A percentile compares a stretch with the other conserved stretches of the same genome.
Evolutionary conservation across 1,284 basidiomycete species (phyloP).

Genomic region (Trametes sp.): DNA sequence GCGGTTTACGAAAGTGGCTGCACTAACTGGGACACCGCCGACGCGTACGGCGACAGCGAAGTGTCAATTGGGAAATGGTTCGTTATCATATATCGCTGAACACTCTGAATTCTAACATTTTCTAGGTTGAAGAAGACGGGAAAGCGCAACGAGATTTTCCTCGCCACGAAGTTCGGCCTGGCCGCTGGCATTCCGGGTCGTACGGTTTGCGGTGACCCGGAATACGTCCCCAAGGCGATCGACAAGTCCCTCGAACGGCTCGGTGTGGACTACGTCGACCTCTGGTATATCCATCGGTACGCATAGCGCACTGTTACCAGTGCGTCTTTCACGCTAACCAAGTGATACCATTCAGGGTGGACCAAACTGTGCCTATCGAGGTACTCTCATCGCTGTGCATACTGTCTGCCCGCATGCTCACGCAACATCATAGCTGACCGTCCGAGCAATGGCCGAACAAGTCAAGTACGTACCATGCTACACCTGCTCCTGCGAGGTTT

Average conservation of each 20-base stretch:
- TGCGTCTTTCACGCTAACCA: too few species aligned
- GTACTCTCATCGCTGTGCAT: background rate
- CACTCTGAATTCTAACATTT: background rate
- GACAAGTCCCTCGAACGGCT: conserved; percentile 47
- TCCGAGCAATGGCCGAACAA: conserved; percentile 44
- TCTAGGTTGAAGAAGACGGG: conserved; percentile 48
- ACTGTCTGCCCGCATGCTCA: background rate
- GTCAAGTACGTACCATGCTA: conserved; percentile 42
- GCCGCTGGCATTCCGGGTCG: conserved; percentile 3
- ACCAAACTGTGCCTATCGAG: conserved; percentile 43
- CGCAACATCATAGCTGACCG: conserved; percentile 24
- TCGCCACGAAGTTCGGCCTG: conserved; percentile 54
- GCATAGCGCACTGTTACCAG: background rate
- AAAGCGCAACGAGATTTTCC: conserved; percentile 52
- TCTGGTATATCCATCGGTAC: conserved; percentile 48
- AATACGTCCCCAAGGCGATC: conserved; percentile 38
- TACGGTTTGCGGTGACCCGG: conserved; percentile 34
- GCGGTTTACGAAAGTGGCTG: conserved; percentile 34
- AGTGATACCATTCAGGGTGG: conserved; percentile 26
- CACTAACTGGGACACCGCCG: conserved; percentile 43
- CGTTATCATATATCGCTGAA: background rate
- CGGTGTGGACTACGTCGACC: conserved; percentile 46
- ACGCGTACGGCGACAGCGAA: conserved; percentile 40
- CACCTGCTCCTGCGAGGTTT: background rate
- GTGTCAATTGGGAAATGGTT: conserved; percentile 39